Evolutionary conservation across 495 filamentous ascomycete genomes (phyloP).

Genomic region (Immersiella caudata): DNA sequence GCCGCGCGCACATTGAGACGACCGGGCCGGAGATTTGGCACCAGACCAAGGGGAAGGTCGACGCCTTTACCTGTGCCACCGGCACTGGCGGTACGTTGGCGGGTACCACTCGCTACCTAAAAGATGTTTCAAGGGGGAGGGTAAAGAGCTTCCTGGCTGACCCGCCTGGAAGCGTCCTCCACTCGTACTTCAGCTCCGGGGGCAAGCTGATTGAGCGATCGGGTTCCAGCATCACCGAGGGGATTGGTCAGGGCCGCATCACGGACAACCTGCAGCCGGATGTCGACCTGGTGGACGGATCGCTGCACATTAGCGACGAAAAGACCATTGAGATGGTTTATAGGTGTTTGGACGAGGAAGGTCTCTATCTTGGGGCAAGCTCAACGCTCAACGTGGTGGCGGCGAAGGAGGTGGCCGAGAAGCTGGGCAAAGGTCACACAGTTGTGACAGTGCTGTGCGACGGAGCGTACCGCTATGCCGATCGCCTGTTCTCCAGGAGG

Average conservation of each 20-base stretch:
- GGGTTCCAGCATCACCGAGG: slow-evolving; percentile 93
- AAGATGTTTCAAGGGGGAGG: slow-evolving; percentile 73
- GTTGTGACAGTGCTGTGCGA: slow-evolving; percentile 94
- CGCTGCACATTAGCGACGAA: slow-evolving; percentile 83
- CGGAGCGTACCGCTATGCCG: slow-evolving; percentile 94
- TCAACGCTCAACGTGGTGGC: slow-evolving; percentile 92
- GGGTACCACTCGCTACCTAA: slow-evolving; percentile 86
- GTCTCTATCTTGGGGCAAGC: slow-evolving; percentile 92
- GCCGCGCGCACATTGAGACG: slow-evolving; percentile 92
- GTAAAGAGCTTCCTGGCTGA: slow-evolving; percentile 94
- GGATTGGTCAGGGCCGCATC: slow-evolving; percentile 95
- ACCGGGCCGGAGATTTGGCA: slow-evolving; percentile 97
- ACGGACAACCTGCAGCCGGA: slow-evolving; percentile 91
- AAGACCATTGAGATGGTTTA: slow-evolving; percentile 98
- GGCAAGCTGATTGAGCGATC: slow-evolving; percentile 79
- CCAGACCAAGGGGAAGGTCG: slow-evolving; percentile 84
- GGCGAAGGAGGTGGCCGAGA: slow-evolving; percentile 90
- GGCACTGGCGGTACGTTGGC: slow-evolving; percentile 92
- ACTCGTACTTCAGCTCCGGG: slow-evolving; percentile 86
- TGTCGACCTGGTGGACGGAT: slow-evolving; percentile 82
- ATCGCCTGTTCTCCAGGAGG: slow-evolving; percentile 83
- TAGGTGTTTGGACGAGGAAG: slow-evolving; percentile 93
- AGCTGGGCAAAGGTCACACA: slow-evolving; percentile 84
- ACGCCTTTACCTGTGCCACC: slow-evolving; percentile 94
- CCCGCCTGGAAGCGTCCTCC: slow-evolving; percentile 87